phyloP scores from a whole-genome alignment of 306 rosid genomes.

The Quercus berberidifolia region DNA sequence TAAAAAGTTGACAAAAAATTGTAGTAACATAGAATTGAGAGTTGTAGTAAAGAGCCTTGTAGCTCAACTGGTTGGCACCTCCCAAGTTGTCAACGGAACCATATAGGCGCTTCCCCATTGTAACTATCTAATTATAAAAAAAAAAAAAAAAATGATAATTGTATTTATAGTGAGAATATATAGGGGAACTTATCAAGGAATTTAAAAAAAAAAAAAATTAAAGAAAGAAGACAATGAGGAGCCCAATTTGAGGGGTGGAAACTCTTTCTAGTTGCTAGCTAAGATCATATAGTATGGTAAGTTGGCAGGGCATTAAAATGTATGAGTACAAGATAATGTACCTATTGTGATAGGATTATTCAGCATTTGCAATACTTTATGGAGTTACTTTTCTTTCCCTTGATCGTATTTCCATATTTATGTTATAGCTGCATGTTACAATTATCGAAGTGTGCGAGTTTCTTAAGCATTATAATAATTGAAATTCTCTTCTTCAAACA shows the following conservation, averaged over 20 bases:
- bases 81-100: rapidly evolving
- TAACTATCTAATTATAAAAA: no score
- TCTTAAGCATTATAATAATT: not conserved
- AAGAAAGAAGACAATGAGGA: not conserved
- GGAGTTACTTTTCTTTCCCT: not conserved
- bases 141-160: no score
- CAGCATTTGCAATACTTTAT: no score
- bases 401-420: not conserved
- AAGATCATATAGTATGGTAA: not conserved
- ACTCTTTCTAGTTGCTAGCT: not conserved
- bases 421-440: not conserved
- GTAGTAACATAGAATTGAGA: not conserved
- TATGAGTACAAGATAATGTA: not conserved
- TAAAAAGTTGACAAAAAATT: not conserved
- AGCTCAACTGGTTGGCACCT: rapidly evolving
- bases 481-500: not conserved
- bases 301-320: not conserved
- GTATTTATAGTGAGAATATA: not conserved
- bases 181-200: not conserved
- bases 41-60: not conserved
- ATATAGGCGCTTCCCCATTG: no score
- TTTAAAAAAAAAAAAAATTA: not conserved
- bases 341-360: not conserved
- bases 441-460: not conserved
- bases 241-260: not conserved